Conservation (phyloP, 345 rosid species). For the Raphanus raphanistrum region DNA sequence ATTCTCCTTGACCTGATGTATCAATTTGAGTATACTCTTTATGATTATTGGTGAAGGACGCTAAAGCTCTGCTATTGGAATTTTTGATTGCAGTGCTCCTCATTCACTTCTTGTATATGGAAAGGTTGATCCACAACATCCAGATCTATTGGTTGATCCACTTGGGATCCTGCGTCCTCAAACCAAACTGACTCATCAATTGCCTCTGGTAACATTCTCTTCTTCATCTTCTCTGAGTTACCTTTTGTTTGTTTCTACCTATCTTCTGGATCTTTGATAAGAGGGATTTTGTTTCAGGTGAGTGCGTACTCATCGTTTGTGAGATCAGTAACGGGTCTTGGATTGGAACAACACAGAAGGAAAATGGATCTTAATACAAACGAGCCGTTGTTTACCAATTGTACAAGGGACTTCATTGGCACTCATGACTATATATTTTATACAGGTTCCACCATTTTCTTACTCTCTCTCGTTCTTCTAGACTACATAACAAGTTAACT, state of each 20-base stretch:
- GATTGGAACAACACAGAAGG: slow-evolving; percentile 77
- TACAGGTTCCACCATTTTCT: slow-evolving; percentile 57
- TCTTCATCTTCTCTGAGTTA: not conserved
- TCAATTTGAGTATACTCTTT: slow-evolving; percentile 2
- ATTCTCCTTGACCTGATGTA: slow-evolving; percentile 27
- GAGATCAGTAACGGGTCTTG: slow-evolving; percentile 58
- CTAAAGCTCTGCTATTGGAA: slow-evolving; percentile 27
- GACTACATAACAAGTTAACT: not conserved
- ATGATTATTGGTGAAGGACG: not conserved
- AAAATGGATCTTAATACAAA: slow-evolving; percentile 81
- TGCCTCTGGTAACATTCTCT: slow-evolving; percentile 68
- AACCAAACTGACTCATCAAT: slow-evolving; percentile 82
- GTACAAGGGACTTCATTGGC: slow-evolving; percentile 93
- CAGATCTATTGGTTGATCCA: slow-evolving; percentile 79
- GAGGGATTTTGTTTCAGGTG: slow-evolving; percentile 52
- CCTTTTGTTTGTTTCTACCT: not conserved
- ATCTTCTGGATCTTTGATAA: slow-evolving; percentile 17
- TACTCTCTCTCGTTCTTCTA: not conserved
- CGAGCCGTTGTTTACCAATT: slow-evolving; percentile 93
- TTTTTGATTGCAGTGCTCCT: slow-evolving; percentile 67
- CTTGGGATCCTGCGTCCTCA: slow-evolving; percentile 80
- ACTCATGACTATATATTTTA: slow-evolving; percentile 95
- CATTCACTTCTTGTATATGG: slow-evolving; percentile 97
- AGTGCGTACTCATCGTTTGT: slow-evolving; percentile 96
- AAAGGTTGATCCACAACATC: slow-evolving; percentile 77